phyloP scores from a whole-genome alignment of 805 yeast species.

The Lipomyces sp. region DNA sequence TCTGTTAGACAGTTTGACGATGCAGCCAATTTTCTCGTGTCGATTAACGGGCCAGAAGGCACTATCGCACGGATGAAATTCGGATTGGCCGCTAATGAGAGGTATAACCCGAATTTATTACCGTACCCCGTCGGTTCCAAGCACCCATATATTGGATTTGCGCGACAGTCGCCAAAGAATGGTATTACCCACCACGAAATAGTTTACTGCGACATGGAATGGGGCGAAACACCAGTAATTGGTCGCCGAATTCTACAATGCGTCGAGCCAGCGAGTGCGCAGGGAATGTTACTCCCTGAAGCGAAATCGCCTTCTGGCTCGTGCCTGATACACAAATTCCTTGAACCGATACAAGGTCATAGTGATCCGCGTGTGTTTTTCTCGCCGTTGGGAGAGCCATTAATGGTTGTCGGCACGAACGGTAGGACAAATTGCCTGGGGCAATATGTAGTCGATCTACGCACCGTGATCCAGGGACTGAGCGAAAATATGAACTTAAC shows the following conservation, averaged over 20 bases:
- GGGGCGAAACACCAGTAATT: slow-evolving; percentile 20
- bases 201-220: slow-evolving; percentile 28
- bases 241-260: slow-evolving; percentile 22
- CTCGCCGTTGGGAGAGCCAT: slow-evolving; percentile 33
- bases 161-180: slow-evolving; percentile 1
- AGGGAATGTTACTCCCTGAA: slow-evolving; percentile 7
- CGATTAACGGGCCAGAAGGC: slow-evolving; percentile 12
- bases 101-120: slow-evolving; percentile 24
- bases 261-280: slow-evolving; percentile 3
- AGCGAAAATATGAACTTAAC: slow-evolving; percentile 14
- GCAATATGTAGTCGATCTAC: slow-evolving; percentile 28
- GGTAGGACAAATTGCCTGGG: slow-evolving; percentile 21
- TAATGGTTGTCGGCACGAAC: slow-evolving; percentile 33
- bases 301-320: slow-evolving; percentile 12
- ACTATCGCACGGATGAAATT: slow-evolving; percentile 18
- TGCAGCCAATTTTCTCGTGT: slow-evolving; percentile 16
- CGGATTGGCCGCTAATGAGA: background rate
- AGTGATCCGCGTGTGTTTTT: slow-evolving; percentile 32
- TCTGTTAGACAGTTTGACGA: background rate
- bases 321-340: slow-evolving; percentile 11
- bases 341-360: slow-evolving; percentile 23
- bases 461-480: slow-evolving; percentile 26
- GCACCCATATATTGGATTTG: slow-evolving; percentile 27
- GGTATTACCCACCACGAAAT: slow-evolving; percentile 23
- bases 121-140: slow-evolving; percentile 24